Conservation (phyloP, 257 asterid species). For the Solanum medicagineum region DNA sequence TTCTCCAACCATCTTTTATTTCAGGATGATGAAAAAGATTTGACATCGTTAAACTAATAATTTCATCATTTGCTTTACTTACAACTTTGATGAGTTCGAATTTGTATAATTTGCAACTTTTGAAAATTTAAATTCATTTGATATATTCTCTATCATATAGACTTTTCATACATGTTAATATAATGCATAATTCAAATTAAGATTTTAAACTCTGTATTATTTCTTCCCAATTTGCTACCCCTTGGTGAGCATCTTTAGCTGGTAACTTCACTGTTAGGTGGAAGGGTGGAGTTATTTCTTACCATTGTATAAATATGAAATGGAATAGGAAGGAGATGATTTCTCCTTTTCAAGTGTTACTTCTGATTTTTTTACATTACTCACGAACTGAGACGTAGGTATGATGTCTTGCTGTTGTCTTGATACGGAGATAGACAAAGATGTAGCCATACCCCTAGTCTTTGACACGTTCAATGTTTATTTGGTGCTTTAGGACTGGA, state of each 20-base stretch:
- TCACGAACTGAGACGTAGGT: background rate
- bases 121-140: background rate
- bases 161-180: background rate
- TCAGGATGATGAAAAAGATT: background rate
- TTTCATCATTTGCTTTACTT: background rate
- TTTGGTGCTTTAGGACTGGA: slow-evolving; percentile 57
- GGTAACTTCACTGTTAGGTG: background rate
- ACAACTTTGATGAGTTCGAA: background rate
- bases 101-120: background rate
- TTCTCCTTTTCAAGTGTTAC: background rate
- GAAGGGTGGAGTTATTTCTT: background rate
- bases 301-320: background rate
- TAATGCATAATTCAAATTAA: background rate
- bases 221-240: background rate
- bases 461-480: background rate
- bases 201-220: background rate
- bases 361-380: background rate
- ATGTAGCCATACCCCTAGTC: background rate
- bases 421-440: background rate
- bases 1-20: background rate
- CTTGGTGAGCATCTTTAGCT: background rate
- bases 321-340: background rate
- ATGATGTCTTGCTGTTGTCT: background rate
- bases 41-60: background rate
- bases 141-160: background rate